Conservation (phyloP, 2,329 filamentous ascomycete species). For the Ophiostoma perfectum region DNA sequence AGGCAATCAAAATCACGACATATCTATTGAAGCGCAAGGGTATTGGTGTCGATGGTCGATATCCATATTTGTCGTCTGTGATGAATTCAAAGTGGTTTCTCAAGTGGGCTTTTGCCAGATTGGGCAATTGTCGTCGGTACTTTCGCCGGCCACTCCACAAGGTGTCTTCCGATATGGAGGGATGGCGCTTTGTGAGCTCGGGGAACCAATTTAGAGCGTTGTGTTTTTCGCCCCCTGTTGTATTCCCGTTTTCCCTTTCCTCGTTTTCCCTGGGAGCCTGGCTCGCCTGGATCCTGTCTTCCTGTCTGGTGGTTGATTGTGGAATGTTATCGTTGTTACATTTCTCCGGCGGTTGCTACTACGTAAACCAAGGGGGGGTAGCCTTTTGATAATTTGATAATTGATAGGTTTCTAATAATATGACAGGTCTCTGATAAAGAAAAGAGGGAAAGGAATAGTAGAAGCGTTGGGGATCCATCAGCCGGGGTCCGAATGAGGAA, state of each 20-base stretch:
- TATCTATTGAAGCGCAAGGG: not conserved
- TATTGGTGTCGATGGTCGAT: not conserved
- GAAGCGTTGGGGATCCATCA: conserved; percentile 4
- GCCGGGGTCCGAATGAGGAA: not conserved
- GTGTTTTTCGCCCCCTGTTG: not conserved
- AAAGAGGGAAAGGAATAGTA: not conserved
- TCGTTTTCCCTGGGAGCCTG: not conserved
- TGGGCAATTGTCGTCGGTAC: not conserved
- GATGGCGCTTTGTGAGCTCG: not conserved
- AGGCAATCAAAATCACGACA: not conserved
- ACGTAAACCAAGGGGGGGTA: not conserved
- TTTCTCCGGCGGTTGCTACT: conserved; percentile 7
- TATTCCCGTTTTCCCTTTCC: not conserved
- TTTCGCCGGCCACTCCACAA: not conserved
- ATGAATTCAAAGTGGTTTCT: conserved; percentile 1
- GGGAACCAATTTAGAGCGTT: not conserved
- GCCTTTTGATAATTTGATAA: not conserved
- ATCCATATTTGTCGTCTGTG: conserved; percentile 10
- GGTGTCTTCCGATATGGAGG: conserved; percentile 7
- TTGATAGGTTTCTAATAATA: not conserved
- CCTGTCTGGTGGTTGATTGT: not conserved
- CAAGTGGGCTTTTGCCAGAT: not conserved
- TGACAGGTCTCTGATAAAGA: not conserved
- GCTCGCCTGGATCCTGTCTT: too few relatives aligned
- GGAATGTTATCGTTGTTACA: conserved; percentile 5